phyloP scores from a whole-genome alignment of 169 alveolate genomes.

The Cryptosporidium bovis region DNA sequence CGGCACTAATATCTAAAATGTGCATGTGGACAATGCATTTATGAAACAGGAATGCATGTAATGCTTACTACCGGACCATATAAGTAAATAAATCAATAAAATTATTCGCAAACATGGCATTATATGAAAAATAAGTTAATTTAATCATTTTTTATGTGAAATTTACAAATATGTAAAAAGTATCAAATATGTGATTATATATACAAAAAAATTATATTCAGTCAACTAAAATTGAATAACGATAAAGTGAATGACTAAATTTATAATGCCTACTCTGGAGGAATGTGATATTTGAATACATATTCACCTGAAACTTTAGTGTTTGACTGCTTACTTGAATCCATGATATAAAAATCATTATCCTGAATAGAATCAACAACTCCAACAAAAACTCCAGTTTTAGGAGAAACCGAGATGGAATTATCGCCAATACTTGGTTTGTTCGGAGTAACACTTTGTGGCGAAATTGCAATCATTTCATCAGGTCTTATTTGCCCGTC shows the following conservation, averaged over 20 bases:
- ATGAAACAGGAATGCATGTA: no score
- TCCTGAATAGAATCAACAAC: constrained; percentile 52
- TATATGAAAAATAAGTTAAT: background rate
- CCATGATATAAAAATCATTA: constrained; percentile 23
- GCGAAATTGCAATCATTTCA: constrained; percentile 72
- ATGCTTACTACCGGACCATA: no score
- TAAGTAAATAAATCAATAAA: no score
- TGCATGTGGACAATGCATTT: no score
- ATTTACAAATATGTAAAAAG: background rate
- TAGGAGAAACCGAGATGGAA: constrained; percentile 51
- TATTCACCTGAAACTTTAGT: constrained; percentile 45
- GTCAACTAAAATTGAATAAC: background rate
- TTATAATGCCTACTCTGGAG: constrained; percentile 40
- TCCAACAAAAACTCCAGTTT: constrained; percentile 62
- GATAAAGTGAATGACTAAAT: no score
- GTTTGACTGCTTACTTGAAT: constrained; percentile 7
- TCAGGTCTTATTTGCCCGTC: constrained; percentile 66
- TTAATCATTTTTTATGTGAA: no score
- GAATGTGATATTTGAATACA: constrained; percentile 68
- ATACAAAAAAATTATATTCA: background rate
- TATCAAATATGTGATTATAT: background rate
- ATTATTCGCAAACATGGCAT: background rate
- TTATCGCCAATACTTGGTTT: constrained; percentile 47
- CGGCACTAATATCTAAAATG: no score
- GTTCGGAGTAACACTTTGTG: constrained; percentile 61